phyloP scores from a whole-genome alignment of 1,139 yeast species.

The Yamadazyma diospyri region DNA sequence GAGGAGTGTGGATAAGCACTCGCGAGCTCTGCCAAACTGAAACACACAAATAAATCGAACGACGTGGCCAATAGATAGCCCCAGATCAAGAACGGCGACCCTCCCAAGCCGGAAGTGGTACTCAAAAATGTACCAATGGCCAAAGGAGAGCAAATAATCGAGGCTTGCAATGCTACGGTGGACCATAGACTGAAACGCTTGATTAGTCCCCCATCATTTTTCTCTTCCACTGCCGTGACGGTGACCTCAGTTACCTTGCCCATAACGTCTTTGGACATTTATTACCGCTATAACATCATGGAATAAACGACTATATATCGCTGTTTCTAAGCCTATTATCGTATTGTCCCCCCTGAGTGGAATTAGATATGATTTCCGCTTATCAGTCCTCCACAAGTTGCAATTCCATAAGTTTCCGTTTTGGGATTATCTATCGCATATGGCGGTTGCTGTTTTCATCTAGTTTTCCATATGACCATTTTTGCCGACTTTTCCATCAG shows the following conservation, averaged over 20 bases:
- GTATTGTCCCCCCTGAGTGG: no score
- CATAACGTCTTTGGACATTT: no score
- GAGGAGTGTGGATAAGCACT: slow-evolving; percentile 28
- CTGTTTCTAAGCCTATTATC: no score
- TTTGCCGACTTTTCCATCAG: no score
- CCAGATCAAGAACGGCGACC: slow-evolving; percentile 22
- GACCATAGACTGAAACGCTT: slow-evolving; percentile 23
- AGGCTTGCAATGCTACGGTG: slow-evolving; percentile 21
- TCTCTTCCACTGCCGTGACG: not conserved
- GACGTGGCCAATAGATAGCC: slow-evolving; percentile 22
- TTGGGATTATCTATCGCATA: no score
- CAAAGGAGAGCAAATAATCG: slow-evolving; percentile 24
- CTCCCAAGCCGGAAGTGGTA: slow-evolving; percentile 26
- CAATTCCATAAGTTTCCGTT: no score
- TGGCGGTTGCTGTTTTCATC: no score
- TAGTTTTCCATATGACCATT: no score
- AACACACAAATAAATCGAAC: slow-evolving; percentile 21
- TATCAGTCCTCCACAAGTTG: no score
- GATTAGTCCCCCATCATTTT: slow-evolving; percentile 10
- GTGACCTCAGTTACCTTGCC: not conserved
- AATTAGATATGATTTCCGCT: no score
- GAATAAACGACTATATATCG: no score
- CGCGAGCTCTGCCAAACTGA: slow-evolving; percentile 25
- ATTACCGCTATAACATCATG: no score
- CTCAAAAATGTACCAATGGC: slow-evolving; percentile 25